These are phyloP conservation scores for Hypoxylon sp. DNA, from an alignment of 2,329 filamentous ascomycete species.

Conservation along the genomic window DNA sequence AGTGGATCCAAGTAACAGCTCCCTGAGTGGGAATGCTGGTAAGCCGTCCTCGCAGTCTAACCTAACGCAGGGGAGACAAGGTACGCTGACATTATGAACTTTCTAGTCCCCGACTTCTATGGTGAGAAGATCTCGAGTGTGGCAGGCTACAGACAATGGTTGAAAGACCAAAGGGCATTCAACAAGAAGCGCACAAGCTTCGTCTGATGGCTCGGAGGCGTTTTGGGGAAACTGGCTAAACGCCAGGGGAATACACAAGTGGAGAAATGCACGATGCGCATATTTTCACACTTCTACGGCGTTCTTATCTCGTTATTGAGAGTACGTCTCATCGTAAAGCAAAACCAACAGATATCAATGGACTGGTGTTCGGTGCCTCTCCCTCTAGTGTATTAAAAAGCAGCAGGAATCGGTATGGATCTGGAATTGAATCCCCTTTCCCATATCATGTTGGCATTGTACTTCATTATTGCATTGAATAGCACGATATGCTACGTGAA, in stretches of 20 bases:
- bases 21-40: conserved; percentile 83
- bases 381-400: conserved; percentile 48
- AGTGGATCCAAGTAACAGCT: conserved; percentile 90
- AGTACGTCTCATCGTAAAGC: conserved; percentile 22
- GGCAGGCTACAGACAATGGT: conserved; percentile 89
- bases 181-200: conserved; percentile 86
- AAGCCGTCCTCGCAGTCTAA: conserved; percentile 42
- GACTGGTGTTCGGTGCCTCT: conserved; percentile 50
- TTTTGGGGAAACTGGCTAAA: neutral
- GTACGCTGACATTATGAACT: conserved; percentile 18
- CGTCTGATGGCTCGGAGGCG: conserved; percentile 57
- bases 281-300: conserved; percentile 19
- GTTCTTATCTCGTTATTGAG: conserved; percentile 30
- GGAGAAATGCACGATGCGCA: conserved; percentile 4
- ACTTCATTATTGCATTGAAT: conserved; percentile 19
- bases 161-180: conserved; percentile 97
- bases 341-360: conserved; percentile 34
- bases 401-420: conserved; percentile 42
- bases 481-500: conserved; percentile 58
- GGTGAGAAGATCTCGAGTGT: conserved; percentile 98
- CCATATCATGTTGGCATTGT: conserved; percentile 19
- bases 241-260: conserved; percentile 3
- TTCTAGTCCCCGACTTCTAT: conserved; percentile 89
- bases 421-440: conserved; percentile 48
- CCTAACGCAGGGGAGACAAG: neutral